Evolutionary conservation across 2,329 filamentous ascomycete species (phyloP).

Genomic region (Dactylellina haptotyla): DNA sequence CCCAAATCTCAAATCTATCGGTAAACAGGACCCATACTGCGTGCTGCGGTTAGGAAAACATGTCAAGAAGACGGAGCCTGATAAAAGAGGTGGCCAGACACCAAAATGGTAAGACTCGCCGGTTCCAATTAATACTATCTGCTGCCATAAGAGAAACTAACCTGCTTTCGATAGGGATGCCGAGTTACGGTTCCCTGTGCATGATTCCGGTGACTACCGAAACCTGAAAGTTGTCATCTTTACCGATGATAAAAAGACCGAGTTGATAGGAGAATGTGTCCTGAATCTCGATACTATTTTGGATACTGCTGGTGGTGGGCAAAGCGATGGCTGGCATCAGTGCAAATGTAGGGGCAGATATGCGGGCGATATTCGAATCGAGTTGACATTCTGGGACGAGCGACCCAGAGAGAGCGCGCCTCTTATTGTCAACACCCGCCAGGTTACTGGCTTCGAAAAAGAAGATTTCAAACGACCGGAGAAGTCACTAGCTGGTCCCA

Average conservation of each 20-base stretch:
- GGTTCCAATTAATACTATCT: background rate
- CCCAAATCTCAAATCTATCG: constrained; percentile 95
- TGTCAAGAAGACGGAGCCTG: constrained; percentile 95
- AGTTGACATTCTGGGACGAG: constrained; percentile 95
- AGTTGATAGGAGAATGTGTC: constrained; percentile 94
- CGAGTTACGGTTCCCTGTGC: constrained; percentile 93
- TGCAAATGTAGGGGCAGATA: constrained; percentile 92
- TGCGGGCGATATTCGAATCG: constrained; percentile 90
- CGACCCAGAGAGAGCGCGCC: constrained; percentile 75
- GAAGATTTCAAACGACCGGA: constrained; percentile 52
- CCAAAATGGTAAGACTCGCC: constrained; percentile 80
- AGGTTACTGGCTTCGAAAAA: constrained; percentile 47
- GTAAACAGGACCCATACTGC: constrained; percentile 98
- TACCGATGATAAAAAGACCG: constrained; percentile 97
- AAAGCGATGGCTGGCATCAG: constrained; percentile 90
- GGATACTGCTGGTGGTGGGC: constrained; percentile 80
- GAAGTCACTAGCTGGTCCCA: constrained; percentile 36
- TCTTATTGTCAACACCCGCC: constrained; percentile 40
- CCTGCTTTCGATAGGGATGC: constrained; percentile 77
- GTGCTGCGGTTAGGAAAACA: constrained; percentile 93
- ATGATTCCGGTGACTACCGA: constrained; percentile 96
- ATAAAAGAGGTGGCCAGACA: constrained; percentile 92
- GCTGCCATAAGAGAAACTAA: constrained; percentile 54
- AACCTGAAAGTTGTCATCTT: constrained; percentile 95
- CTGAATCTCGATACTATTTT: constrained; percentile 84